These are phyloP conservation scores for Xylaria sp. DNA, from an alignment of 2,329 filamentous ascomycete species.

Conservation along the genomic window DNA sequence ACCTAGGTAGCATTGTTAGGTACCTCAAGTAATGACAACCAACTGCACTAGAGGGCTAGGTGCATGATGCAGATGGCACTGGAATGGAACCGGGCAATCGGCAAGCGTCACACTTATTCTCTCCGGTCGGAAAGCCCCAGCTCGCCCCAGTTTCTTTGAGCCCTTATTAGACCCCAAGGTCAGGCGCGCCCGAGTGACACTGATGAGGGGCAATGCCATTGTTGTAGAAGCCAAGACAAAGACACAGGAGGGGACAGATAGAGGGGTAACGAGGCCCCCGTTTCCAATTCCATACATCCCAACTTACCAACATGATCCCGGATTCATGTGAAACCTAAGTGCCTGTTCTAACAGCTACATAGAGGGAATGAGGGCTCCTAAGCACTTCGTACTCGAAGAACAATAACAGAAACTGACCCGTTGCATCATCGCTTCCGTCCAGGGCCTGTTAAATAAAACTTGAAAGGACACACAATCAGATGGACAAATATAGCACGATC, in stretches of 20 bases:
- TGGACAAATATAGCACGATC: slow-evolving; percentile 5
- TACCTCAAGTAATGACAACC: neutral
- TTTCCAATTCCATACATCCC: neutral
- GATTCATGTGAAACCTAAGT: slow-evolving; percentile 32
- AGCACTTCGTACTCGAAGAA: neutral
- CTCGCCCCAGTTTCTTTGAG: slow-evolving; percentile 27
- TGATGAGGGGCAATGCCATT: slow-evolving; percentile 26
- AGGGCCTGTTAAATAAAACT: no score
- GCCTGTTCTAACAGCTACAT: no score
- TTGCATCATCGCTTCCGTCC: slow-evolving; percentile 4
- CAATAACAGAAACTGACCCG: neutral
- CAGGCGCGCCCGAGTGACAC: slow-evolving; percentile 26
- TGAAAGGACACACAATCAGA: neutral
- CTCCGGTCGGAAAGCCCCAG: slow-evolving; percentile 20
- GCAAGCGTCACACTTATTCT: slow-evolving; percentile 34
- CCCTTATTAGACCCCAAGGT: slow-evolving; percentile 23
- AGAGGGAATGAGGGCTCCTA: neutral
- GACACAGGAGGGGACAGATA: slow-evolving; percentile 18
- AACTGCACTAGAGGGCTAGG: slow-evolving; percentile 3
- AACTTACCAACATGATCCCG: slow-evolving; percentile 12
- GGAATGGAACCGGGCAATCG: slow-evolving; percentile 27
- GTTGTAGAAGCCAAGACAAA: slow-evolving; percentile 13
- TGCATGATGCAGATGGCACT: slow-evolving; percentile 29
- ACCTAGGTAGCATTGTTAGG: neutral
- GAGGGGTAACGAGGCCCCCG: slow-evolving; percentile 18